phyloP scores from a whole-genome alignment of 1,139 yeast genomes.

The Yamadazyma blattariae region DNA sequence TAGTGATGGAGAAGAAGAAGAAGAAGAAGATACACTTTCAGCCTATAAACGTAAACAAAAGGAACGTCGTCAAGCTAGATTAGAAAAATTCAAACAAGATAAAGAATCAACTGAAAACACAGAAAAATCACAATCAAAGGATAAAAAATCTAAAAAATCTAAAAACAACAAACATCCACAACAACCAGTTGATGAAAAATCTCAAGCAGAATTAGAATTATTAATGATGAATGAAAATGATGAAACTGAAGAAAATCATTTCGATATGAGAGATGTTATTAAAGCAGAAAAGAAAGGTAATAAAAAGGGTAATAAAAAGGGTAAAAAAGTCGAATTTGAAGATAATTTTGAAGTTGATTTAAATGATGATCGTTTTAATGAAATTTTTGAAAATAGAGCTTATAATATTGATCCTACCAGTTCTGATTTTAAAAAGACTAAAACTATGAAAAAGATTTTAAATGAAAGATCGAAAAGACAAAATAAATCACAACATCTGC shows the following conservation, averaged over 20 bases:
- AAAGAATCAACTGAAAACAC: constrained; percentile 19
- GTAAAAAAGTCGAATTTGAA: constrained; percentile 44
- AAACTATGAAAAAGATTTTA: constrained; percentile 80
- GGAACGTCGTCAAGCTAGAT: constrained; percentile 83
- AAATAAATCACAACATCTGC: constrained; percentile 13
- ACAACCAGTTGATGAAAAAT: constrained; percentile 34
- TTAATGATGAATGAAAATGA: constrained; percentile 67
- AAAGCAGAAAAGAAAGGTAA: constrained; percentile 68
- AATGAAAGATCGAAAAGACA: constrained; percentile 67
- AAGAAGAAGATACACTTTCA: constrained; percentile 76
- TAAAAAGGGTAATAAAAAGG: constrained; percentile 30
- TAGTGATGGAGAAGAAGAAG: constrained; percentile 30
- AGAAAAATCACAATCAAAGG: constrained; percentile 11
- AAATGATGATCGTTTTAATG: constrained; percentile 83
- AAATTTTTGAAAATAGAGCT: constrained; percentile 82
- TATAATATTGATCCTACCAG: constrained; percentile 90
- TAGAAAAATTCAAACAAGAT: constrained; percentile 65
- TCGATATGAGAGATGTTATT: constrained; percentile 75
- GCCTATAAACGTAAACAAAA: constrained; percentile 85
- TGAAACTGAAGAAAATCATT: constrained; percentile 52
- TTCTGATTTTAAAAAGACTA: constrained; percentile 84
- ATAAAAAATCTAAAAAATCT: constrained; percentile 17
- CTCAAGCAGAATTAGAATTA: constrained; percentile 71
- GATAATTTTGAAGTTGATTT: constrained; percentile 69
- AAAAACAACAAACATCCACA: background rate